Base-by-base conservation (phyloP, 2,329 filamentous ascomycete genomes). In the Nannizzia gypsea region DNA sequence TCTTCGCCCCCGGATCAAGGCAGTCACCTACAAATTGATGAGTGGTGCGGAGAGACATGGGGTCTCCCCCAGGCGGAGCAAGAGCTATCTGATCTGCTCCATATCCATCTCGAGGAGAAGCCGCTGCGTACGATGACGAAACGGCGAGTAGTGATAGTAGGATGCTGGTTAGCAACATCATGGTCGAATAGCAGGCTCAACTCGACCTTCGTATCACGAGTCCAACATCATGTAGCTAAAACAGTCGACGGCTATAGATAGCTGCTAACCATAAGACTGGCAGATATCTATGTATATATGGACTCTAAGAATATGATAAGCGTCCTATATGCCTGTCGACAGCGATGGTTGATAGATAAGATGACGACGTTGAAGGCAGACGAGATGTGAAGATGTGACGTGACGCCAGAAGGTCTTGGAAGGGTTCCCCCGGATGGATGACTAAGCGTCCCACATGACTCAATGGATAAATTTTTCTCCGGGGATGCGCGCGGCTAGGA, bases 21-120 rank as follows among this genome's bases (percentile, higher is more conserved):
- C 8, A 24, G 22, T 24, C 20, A 62, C 68, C 62, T 68, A 74
- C 73, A 69, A 75, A 75, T 57, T 74, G 69, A 67, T 72, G 68
- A 17, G 61, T 65, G 20, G 66, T 65, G 13, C 60, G 60, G 44
- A 65, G 55, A 15, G 65, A 57, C 50, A 66, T 61, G 42, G 63
- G 44, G 5, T 42, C 54, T 28, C 8, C 54, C 24, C 38, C 54
- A 42, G 68, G 69, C 52, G 64, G 65, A 13, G 61, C 63, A 26
- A 64, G 66, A 22, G 56, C 38, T 20, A 46, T 36, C 26, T 46
- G 38, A 26, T 58, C 24, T 34, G 26, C 22, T 13, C 17, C 38
- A 15, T 48, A 58, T 40, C n/a, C 8, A 31, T 44, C 42, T 4
- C 17, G 56, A 40, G 26, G 40, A 58, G 42, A 34, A 34, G 38